Percentiles rank a stretch among this genome's conserved stretches.
Evolutionary conservation across 352 stramenopile genomes (phyloP).

Genomic region (Globisporangium solare): DNA sequence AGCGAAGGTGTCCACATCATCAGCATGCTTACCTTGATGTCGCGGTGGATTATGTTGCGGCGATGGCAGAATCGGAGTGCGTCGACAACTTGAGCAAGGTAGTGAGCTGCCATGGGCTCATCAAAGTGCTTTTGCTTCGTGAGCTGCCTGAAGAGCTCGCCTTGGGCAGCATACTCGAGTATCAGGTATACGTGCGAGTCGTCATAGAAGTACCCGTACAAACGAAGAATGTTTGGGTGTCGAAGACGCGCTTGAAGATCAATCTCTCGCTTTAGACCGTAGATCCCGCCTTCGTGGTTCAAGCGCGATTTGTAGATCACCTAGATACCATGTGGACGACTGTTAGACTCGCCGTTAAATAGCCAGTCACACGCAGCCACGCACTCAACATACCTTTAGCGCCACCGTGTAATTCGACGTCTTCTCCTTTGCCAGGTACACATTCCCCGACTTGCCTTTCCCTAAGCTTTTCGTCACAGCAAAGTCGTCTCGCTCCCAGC

Average conservation of each 20-base stretch:
- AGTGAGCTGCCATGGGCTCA: conserved; percentile 50
- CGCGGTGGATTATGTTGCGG: conserved; percentile 79
- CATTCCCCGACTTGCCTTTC: conserved; percentile 85
- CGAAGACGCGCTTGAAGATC: conserved; percentile 79
- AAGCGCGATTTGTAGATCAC: conserved; percentile 67
- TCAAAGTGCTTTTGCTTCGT: conserved; percentile 48
- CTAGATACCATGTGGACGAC: conserved; percentile 14
- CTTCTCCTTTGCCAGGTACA: conserved; percentile 78
- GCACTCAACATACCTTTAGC: conserved; percentile 52
- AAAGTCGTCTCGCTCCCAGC: conserved; percentile 80
- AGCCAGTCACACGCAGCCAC: neutral
- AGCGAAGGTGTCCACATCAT: neutral
- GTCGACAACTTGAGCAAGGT: conserved; percentile 74
- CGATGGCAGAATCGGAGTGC: conserved; percentile 76
- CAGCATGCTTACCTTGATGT: conserved; percentile 67
- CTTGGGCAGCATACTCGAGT: conserved; percentile 76
- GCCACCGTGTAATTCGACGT: conserved; percentile 59
- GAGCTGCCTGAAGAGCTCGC: conserved; percentile 80
- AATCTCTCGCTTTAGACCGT: conserved; percentile 76
- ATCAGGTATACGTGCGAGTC: conserved; percentile 79
- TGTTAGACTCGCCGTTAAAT: neutral
- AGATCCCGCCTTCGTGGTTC: conserved; percentile 42
- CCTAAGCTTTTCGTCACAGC: conserved; percentile 72
- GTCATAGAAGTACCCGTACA: conserved; percentile 87
- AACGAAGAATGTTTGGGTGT: conserved; percentile 68